Evolutionary conservation across 2,329 filamentous ascomycete genomes (phyloP).

Genomic region (Grosmannia clavigera): DNA sequence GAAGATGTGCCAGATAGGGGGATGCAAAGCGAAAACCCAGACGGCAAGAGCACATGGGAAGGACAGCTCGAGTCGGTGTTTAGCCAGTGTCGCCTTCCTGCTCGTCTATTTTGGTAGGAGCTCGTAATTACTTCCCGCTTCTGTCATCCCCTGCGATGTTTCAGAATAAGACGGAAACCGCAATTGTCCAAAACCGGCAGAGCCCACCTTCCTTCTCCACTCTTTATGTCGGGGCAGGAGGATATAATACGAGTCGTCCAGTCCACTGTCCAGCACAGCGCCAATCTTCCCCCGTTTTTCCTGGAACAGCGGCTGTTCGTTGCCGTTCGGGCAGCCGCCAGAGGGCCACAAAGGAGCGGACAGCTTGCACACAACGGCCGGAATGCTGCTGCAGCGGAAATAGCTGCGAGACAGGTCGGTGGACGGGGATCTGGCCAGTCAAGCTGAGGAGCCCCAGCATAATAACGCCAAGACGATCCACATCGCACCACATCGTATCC

Average conservation of each 20-base stretch:
- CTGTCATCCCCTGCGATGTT: conserved; percentile 9
- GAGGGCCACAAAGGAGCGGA: background rate
- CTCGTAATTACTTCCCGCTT: background rate
- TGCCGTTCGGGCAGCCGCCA: background rate
- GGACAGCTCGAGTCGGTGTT: background rate
- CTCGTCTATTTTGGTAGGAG: too few relatives aligned
- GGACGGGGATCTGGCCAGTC: too few relatives aligned
- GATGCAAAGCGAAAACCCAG: background rate
- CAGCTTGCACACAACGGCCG: too few relatives aligned
- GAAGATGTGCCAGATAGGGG: background rate
- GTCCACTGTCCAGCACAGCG: background rate
- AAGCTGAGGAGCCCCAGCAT: background rate
- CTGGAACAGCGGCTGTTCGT: too few relatives aligned
- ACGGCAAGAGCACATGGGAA: background rate
- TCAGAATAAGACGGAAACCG: conserved; percentile 10
- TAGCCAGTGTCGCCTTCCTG: background rate
- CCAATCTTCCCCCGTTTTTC: too few relatives aligned
- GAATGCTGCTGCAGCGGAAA: too few relatives aligned
- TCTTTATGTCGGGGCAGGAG: background rate
- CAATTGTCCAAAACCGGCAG: conserved; percentile 5
- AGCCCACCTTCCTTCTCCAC: conserved; percentile 5
- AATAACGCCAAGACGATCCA: background rate
- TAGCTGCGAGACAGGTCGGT: too few relatives aligned
- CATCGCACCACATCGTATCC: background rate
- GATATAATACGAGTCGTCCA: background rate